phyloP scores from a whole-genome alignment of 2,329 filamentous ascomycete genomes.

The Alternaria sp. region DNA sequence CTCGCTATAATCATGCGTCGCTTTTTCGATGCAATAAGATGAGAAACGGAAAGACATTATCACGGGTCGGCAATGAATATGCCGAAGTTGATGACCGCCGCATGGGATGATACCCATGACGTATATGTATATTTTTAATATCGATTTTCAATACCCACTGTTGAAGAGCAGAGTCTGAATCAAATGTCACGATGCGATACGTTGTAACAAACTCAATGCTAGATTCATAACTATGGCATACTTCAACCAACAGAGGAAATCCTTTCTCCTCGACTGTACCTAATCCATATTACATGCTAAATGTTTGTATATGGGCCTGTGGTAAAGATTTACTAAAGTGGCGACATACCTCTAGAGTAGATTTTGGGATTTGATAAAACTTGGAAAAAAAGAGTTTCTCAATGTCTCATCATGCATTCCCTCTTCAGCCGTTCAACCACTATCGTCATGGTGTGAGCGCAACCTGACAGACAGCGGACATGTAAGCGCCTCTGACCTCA shows the following conservation, averaged over 20 bases:
- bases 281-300: too few species aligned
- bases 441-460: background rate
- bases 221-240: too few species aligned
- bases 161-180: background rate
- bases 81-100: background rate
- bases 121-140: conserved; percentile 14
- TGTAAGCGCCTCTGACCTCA: conserved; percentile 14
- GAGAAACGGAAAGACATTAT: background rate
- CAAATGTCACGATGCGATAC: background rate
- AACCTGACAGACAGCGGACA: background rate
- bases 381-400: too few species aligned
- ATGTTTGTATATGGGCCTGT: too few species aligned
- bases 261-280: too few species aligned
- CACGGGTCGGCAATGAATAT: conserved; percentile 2
- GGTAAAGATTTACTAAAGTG: too few species aligned
- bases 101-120: conserved; percentile 4
- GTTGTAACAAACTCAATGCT: background rate
- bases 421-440: background rate
- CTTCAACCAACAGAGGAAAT: background rate
- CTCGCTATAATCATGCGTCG: background rate
- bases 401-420: background rate
- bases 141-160: conserved; percentile 12
- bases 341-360: too few species aligned
- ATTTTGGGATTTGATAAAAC: too few species aligned
- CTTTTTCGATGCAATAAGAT: background rate